phyloP scores from a whole-genome alignment of 345 rosid genomes.

The Melastoma malabathricum region DNA sequence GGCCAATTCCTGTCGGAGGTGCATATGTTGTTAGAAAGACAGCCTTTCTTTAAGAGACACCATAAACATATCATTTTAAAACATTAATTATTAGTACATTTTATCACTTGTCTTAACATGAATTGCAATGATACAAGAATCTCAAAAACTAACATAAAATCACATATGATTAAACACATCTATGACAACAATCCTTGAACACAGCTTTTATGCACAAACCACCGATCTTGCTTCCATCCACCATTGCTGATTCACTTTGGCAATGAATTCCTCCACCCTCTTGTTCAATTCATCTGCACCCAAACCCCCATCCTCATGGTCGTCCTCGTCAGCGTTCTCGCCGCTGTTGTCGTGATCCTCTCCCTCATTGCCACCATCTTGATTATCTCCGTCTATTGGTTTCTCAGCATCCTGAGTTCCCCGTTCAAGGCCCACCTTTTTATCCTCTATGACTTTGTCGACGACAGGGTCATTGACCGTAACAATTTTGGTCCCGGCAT shows the following conservation, averaged over 20 bases:
- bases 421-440: not conserved
- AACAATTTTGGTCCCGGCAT: too few relatives aligned
- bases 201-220: not conserved
- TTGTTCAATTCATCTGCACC: slow-evolving; percentile 34
- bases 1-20: too few relatives aligned
- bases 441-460: not conserved
- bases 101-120: too few relatives aligned
- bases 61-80: too few relatives aligned
- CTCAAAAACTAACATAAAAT: too few relatives aligned
- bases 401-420: not conserved
- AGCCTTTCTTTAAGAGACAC: too few relatives aligned
- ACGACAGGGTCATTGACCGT: too few relatives aligned
- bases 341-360: not conserved
- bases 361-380: slow-evolving; percentile 3
- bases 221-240: slow-evolving; percentile 28
- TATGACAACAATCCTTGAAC: too few relatives aligned
- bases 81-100: too few relatives aligned
- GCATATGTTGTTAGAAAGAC: too few relatives aligned
- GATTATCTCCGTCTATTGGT: not conserved
- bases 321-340: not conserved
- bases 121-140: too few relatives aligned
- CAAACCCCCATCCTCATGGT: slow-evolving; percentile 16
- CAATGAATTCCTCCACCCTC: slow-evolving; percentile 54
- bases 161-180: too few relatives aligned
- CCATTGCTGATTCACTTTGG: slow-evolving; percentile 50